A percentile compares a stretch with the other conserved stretches of the same genome.
Conservation (phyloP, 306 rosid species). For the Mimosa bimucronata region DNA sequence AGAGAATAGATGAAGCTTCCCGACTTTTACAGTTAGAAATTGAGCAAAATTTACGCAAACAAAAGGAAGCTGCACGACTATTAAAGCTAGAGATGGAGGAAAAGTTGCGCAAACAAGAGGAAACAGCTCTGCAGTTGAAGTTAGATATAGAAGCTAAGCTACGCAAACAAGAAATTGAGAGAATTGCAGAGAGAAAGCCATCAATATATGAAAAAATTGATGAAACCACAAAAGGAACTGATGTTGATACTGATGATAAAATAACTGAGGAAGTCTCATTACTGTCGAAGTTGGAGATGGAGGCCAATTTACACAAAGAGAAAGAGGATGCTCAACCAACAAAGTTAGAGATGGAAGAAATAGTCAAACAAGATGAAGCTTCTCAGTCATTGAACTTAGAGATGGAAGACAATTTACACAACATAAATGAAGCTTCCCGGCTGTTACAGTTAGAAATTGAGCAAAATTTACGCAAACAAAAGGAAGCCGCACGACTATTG, state of each 20-base stretch:
- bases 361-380: conserved; percentile 54
- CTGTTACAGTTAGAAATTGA: conserved; percentile 48
- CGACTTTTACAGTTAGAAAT: conserved; percentile 44
- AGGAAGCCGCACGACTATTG: conserved; percentile 34
- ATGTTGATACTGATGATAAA: conserved; percentile 38
- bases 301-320: background rate
- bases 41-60: conserved; percentile 44
- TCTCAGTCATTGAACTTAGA: conserved; percentile 46
- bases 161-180: conserved; percentile 62
- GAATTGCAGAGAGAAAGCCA: conserved; percentile 46
- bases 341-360: conserved; percentile 62
- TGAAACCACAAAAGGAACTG: conserved; percentile 34
- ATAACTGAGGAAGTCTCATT: conserved; percentile 36
- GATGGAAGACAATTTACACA: conserved; percentile 47
- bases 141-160: conserved; percentile 65
- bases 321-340: conserved; percentile 49
- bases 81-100: conserved; percentile 50
- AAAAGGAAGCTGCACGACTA: conserved; percentile 38
- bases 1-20: conserved; percentile 37
- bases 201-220: conserved; percentile 19
- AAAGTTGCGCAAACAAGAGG: conserved; percentile 32
- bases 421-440: conserved; percentile 37
- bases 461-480: conserved; percentile 43
- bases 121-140: conserved; percentile 50
- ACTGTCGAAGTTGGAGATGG: conserved; percentile 42